A percentile compares a stretch with the other conserved stretches of the same genome.
Conservation (phyloP, 2,329 filamentous ascomycete species). For the Orbilia blumenaviensis region DNA sequence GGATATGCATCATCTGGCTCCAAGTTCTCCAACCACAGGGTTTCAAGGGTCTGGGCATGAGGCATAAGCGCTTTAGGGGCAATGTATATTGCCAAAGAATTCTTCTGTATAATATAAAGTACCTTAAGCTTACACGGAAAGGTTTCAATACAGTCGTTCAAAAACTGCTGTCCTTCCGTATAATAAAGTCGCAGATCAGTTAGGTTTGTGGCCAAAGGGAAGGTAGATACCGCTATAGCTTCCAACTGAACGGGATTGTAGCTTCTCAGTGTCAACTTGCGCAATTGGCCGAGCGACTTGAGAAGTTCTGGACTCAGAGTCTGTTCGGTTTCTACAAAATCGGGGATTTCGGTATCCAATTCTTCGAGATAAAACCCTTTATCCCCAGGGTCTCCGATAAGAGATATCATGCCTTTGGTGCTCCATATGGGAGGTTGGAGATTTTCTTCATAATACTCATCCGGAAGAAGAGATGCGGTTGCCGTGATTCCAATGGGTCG, state of each 20-base stretch:
- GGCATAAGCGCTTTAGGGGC: background rate
- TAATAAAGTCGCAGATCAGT: background rate
- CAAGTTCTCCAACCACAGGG: constrained; percentile 1
- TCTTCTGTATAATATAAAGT: background rate
- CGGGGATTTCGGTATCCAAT: background rate
- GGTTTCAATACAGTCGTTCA: background rate
- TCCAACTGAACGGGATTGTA: no score
- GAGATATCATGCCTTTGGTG: background rate
- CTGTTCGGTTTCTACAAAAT: no score
- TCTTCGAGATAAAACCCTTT: background rate
- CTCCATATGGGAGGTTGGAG: background rate
- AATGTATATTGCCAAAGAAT: background rate
- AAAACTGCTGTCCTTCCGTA: background rate
- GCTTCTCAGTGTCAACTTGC: background rate
- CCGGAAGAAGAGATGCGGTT: background rate
- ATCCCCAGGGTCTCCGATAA: background rate
- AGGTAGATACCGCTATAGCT: no score
- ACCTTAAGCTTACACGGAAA: background rate
- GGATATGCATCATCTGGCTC: background rate
- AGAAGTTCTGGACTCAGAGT: background rate
- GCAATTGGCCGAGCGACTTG: background rate
- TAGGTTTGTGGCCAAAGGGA: background rate
- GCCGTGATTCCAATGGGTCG: background rate
- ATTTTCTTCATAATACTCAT: background rate
- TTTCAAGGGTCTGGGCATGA: constrained; percentile 1